phyloP scores from a whole-genome alignment of 768 basidiomycete genomes.

The Basidioascus undulatus region DNA sequence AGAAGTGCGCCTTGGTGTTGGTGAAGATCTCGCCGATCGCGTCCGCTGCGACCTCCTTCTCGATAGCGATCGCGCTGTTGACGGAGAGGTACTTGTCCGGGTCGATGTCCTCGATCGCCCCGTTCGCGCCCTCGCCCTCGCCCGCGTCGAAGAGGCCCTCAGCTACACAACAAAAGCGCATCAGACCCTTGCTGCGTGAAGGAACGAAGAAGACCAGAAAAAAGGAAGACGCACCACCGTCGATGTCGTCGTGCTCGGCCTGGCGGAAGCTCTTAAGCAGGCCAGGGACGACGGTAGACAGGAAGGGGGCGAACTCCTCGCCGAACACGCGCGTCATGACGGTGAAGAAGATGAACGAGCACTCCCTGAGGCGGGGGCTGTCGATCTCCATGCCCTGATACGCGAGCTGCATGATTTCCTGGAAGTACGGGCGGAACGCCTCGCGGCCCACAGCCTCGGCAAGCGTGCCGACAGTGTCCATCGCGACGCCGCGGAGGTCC shows the following conservation, averaged over 20 bases:
- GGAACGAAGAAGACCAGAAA: not conserved
- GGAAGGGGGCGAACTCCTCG: slow-evolving; percentile 73
- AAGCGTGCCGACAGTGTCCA: slow-evolving; percentile 97
- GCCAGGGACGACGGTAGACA: slow-evolving; percentile 63
- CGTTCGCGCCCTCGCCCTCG: slow-evolving; percentile 27
- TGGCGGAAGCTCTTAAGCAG: slow-evolving; percentile 63
- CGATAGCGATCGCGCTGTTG: slow-evolving; percentile 86
- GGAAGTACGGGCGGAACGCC: slow-evolving; percentile 79
- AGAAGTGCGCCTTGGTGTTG: slow-evolving; percentile 56
- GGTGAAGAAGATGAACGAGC: slow-evolving; percentile 93
- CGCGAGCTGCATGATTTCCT: slow-evolving; percentile 85
- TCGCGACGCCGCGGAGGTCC: slow-evolving; percentile 86
- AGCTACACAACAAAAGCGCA: too few relatives aligned
- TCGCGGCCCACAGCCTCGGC: slow-evolving; percentile 92
- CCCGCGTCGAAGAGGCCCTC: slow-evolving; percentile 5
- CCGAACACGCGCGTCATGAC: slow-evolving; percentile 95
- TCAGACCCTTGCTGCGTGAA: too few relatives aligned
- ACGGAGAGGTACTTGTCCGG: slow-evolving; percentile 72
- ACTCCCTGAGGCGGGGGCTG: slow-evolving; percentile 60
- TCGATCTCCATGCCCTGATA: slow-evolving; percentile 73
- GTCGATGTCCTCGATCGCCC: slow-evolving; percentile 27
- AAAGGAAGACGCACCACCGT: slow-evolving; percentile 9
- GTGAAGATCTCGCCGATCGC: slow-evolving; percentile 78
- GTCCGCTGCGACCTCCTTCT: slow-evolving; percentile 97
- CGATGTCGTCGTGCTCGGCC: slow-evolving; percentile 45